Conservation (phyloP, 2,329 filamentous ascomycete genomes). For the Scedosporium dehoogii region DNA sequence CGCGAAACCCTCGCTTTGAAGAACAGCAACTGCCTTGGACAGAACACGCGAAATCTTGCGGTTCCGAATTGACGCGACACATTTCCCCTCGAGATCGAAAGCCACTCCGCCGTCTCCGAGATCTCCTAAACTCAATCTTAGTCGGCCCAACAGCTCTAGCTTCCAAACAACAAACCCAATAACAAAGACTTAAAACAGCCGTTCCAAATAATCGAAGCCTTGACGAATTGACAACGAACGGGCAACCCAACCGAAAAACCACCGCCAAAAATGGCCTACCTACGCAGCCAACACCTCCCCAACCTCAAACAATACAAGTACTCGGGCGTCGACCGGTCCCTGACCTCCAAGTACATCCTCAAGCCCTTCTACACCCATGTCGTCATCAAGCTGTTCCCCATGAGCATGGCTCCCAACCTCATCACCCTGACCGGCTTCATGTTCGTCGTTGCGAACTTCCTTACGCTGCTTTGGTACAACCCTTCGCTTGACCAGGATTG, state of each 20-base stretch:
- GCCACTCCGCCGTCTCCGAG: too few species aligned
- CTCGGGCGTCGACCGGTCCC: slow-evolving; percentile 79
- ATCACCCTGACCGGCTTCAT: slow-evolving; percentile 87
- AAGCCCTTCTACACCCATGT: slow-evolving; percentile 97
- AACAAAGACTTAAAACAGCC: too few species aligned
- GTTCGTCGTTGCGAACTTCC: slow-evolving; percentile 80
- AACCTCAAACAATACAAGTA: slow-evolving; percentile 95
- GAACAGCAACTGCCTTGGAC: too few species aligned
- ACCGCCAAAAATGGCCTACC: slow-evolving; percentile 68
- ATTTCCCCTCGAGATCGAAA: too few species aligned
- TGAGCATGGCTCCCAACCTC: slow-evolving; percentile 83
- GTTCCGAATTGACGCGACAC: too few species aligned
- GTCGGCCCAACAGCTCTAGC: too few species aligned
- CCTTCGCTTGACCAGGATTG: slow-evolving; percentile 91
- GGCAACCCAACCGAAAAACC: not conserved
- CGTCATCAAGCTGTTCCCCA: slow-evolving; percentile 89
- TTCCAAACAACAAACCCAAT: too few species aligned
- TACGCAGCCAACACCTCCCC: slow-evolving; percentile 80
- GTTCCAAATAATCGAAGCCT: too few species aligned
- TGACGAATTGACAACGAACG: not conserved
- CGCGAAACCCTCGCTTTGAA: too few species aligned
- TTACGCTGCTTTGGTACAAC: slow-evolving; percentile 92
- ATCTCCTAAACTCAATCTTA: too few species aligned
- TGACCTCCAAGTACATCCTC: slow-evolving; percentile 83
- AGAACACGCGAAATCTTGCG: too few species aligned